These are phyloP conservation scores for Gloeopeniophorella convolvens DNA, from an alignment of 768 basidiomycete genomes.

Conservation along the genomic window DNA sequence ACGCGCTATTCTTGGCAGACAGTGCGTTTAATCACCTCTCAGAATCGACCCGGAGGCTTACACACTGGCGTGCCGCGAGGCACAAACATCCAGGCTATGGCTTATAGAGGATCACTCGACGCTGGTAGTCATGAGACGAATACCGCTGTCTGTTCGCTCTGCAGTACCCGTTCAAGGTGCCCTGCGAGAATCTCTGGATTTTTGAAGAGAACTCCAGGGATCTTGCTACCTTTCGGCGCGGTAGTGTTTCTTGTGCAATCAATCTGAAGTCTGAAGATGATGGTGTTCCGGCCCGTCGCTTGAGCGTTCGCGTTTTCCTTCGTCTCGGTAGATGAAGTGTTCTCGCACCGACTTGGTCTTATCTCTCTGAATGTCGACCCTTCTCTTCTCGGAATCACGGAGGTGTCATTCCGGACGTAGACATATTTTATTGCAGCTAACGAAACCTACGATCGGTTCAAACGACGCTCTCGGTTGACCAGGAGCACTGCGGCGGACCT, in stretches of 20 bases:
- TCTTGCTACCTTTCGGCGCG: conserved; percentile 39
- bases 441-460: conserved; percentile 55
- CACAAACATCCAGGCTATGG: no score
- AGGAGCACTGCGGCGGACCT: conserved; percentile 45
- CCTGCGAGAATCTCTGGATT: conserved; percentile 64
- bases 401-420: conserved; percentile 92
- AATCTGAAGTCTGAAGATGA: conserved; percentile 74
- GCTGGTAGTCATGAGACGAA: conserved; percentile 49
- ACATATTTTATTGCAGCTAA: conserved; percentile 86
- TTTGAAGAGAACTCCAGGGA: conserved; percentile 44
- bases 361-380: conserved; percentile 87
- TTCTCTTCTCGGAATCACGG: no score
- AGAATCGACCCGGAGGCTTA: no score
- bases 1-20: no score
- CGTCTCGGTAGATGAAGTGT: conserved; percentile 68
- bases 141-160: conserved; percentile 69
- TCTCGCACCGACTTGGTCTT: conserved; percentile 86
- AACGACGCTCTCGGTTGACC: neutral
- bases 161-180: conserved; percentile 69
- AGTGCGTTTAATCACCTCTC: no score
- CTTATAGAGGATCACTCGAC: no score
- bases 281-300: conserved; percentile 83
- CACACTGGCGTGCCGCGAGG: no score
- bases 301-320: conserved; percentile 43
- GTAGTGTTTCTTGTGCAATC: conserved; percentile 57